These are phyloP conservation scores for Spathaspora arborariae DNA, from an alignment of 805 yeast species.

Conservation along the genomic window DNA sequence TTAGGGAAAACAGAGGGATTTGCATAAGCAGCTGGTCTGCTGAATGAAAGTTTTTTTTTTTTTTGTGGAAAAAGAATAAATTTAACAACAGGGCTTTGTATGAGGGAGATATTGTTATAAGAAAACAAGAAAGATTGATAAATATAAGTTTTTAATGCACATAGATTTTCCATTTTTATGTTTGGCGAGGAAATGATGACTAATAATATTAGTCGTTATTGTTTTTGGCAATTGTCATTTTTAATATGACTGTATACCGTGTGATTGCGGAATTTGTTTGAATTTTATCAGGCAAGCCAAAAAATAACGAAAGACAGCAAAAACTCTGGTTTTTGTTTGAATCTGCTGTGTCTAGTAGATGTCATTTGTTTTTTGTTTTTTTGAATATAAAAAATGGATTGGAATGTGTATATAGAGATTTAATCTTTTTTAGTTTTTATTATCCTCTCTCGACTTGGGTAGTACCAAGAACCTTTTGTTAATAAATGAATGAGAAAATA, in stretches of 20 bases:
- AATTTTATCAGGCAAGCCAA: neutral
- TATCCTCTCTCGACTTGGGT: constrained; percentile 1
- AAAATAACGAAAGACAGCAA: neutral
- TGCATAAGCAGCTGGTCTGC: neutral
- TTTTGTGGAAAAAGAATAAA: neutral
- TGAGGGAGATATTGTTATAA: neutral
- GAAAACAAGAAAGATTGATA: neutral
- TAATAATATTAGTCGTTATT: neutral
- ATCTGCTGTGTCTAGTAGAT: neutral
- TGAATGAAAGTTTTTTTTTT: neutral
- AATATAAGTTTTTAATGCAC: neutral
- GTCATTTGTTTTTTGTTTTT: neutral
- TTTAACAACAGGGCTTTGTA: neutral
- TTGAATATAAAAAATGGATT: neutral
- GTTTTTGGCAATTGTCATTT: neutral
- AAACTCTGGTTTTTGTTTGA: neutral
- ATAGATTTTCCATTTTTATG: neutral
- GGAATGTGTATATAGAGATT: constrained; percentile 7
- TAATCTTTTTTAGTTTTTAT: neutral
- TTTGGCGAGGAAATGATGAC: neutral
- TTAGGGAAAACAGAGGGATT: neutral
- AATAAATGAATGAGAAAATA: constrained; percentile 4
- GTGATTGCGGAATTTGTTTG: neutral
- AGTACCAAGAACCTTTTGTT: constrained; percentile 1
- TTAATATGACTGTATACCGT: neutral